Percentiles rank a stretch among this genome's conserved stretches.
These are phyloP conservation scores for Orbilia oligospora DNA, from an alignment of 2,329 filamentous ascomycete species.

Conservation along the genomic window DNA sequence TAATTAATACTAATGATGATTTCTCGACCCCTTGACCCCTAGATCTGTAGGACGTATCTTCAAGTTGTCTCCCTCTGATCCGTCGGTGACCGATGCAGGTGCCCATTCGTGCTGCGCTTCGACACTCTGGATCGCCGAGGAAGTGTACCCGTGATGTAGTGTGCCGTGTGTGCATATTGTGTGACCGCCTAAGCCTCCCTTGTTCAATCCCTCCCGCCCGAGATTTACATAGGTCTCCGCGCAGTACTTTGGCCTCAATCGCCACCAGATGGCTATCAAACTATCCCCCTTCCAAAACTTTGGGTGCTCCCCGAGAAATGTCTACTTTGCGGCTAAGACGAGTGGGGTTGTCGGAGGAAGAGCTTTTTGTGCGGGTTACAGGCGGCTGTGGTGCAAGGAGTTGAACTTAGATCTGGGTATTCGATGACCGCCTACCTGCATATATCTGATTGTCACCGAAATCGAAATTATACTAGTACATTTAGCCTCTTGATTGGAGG, in stretches of 20 bases:
- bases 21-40: slow-evolving; percentile 36
- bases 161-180: slow-evolving; percentile 40
- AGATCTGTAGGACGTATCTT: slow-evolving; percentile 49
- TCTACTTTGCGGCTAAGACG: not conserved
- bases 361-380: not conserved
- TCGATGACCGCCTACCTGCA: not conserved
- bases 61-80: slow-evolving; percentile 1
- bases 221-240: slow-evolving; percentile 16
- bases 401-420: not conserved
- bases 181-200: slow-evolving; percentile 22
- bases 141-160: slow-evolving; percentile 30
- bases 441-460: not conserved
- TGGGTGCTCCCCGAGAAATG: not conserved
- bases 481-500: not conserved
- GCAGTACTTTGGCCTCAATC: not conserved
- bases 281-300: not conserved
- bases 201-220: not conserved
- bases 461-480: not conserved
- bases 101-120: slow-evolving; percentile 24
- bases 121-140: slow-evolving; percentile 26
- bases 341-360: not conserved
- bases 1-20: too few relatives aligned
- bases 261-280: not conserved
- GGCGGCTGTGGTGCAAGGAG: too few relatives aligned
- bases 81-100: slow-evolving; percentile 41